Conservation (phyloP, 192 early-diverging fungal genomes). For the Coemansia furcata region DNA sequence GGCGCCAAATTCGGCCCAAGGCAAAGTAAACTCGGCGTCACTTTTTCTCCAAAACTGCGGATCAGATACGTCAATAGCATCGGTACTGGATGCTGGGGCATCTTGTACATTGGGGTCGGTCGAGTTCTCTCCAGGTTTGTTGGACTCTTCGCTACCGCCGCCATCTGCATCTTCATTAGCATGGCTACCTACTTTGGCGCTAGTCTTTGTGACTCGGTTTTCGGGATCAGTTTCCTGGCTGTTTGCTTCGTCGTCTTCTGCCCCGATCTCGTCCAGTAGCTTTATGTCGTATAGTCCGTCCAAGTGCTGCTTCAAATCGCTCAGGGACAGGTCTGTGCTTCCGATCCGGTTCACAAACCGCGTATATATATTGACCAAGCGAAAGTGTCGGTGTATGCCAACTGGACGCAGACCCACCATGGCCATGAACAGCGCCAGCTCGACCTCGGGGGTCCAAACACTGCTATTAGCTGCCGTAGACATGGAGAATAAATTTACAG, state of each 20-base stretch:
- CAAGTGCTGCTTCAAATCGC: slow-evolving; percentile 30
- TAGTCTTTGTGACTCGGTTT: background rate
- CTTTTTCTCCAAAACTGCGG: slow-evolving; percentile 45
- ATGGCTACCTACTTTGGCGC: background rate
- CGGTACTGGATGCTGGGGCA: background rate
- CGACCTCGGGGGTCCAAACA: slow-evolving; percentile 38
- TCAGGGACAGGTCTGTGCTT: slow-evolving; percentile 14
- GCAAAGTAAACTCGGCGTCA: slow-evolving; percentile 37
- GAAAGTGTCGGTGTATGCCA: slow-evolving; percentile 49
- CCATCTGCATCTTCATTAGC: background rate
- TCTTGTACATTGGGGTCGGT: background rate
- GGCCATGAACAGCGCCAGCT: slow-evolving; percentile 41
- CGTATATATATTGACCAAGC: slow-evolving; percentile 49
- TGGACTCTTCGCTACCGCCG: background rate
- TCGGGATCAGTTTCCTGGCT: background rate
- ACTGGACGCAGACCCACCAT: slow-evolving; percentile 50
- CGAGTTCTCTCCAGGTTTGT: background rate
- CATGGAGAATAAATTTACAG: background rate
- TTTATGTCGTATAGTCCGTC: slow-evolving; percentile 32
- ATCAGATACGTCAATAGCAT: slow-evolving; percentile 29
- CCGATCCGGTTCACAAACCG: slow-evolving; percentile 33
- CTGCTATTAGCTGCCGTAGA: background rate
- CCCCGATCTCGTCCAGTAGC: slow-evolving; percentile 42
- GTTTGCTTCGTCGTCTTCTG: slow-evolving; percentile 20
- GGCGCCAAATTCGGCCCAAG: slow-evolving; percentile 48